Evolutionary conservation across 192 early-diverging fungal species (phyloP), one percentile per base, ranked within the genome.

Genomic region (Coemansia sp.): DNA sequence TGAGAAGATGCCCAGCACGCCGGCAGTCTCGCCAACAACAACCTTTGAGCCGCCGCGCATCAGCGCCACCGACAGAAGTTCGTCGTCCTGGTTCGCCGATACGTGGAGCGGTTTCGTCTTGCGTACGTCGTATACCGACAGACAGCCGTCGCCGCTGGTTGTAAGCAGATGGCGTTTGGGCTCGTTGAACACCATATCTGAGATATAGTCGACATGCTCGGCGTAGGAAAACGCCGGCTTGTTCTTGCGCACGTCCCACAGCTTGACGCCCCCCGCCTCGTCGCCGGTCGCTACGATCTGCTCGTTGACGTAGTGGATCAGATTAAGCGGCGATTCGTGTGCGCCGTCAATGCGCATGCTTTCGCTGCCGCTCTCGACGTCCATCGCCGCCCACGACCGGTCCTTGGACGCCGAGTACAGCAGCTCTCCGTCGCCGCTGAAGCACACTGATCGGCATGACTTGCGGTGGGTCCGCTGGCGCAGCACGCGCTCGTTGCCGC

Each of bases 31-130:
- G 35, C 98, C 98, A 4, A 95, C 92, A 2, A 97, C 87, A 9
- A 89, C 96, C 74, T 96, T 96, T 35, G 85, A 86, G 21, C 85
- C 86, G 67, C 92, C 87, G 85, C 93, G 77, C 63, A 84, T 69
- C 21, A 71, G 39, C 20, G 73, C 65, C 20, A 98, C 85, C 24
- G 92, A 97, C 49, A 99, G 73, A 43, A 98, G 85, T 70, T 98
- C 98, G 75, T 97, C 95, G 39, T 98, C 98, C 85, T 94, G 94
- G 69, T 95, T 92, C 33, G 91, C 98, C 7, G 94, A 98, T 68
- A 93, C 89, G 36, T 89, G 92, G 30, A 93, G 78, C 15, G 94
- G 91, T 56, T 92, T 89, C 14, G 87, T 79, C 76, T 96, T 96
- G 55, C 95, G 90, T 46, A 95, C 87, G 73, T 99, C 96, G 71